Base-by-base conservation (phyloP, 768 basidiomycete genomes). In the Pleurotus tuber-regium region DNA sequence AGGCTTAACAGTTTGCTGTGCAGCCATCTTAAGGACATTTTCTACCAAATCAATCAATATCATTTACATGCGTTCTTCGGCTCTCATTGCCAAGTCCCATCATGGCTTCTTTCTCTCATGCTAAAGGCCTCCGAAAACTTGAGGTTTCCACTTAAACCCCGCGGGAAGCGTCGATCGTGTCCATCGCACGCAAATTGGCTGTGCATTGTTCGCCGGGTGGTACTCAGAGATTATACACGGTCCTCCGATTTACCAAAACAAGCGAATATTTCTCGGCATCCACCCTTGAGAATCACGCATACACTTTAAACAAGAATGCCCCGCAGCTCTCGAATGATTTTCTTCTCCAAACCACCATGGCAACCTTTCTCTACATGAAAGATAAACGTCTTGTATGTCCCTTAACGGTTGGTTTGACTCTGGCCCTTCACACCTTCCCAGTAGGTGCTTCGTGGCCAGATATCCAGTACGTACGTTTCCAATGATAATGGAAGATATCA, bases 111-210 rank as follows among this genome's bases (percentile, higher is more conserved):
- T 16, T n/a, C 16, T 48, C 31, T 35, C 46, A 48, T 31, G 35
- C 31, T 14, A 29, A 35, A 31, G 31, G 29, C 31, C 31, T 48
- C 21, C 31, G 16, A 11, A n/a, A n/a, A n/a, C n/a, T n/a, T n/a
- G n/a, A n/a, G n/a, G 23, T 48, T 35, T 31, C 46, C 46, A 48
- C 46, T 35, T 30, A 48, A 48, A 48, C 46, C 35, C 46, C 46
- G 46, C 46, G 31, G 14, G 46, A 48, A 44, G 21, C 18, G 12
- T 16, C 16, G 14, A 42, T 24, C 40, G 12, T 28, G 43, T 26
- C 12, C 23, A 18, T 48, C 46, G 31, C 31, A 24, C 46, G 19
- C 29, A 38, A 48, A 30, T 28, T 21, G 29, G 31, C 46, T 48
- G 23, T 38, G 35, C 35, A 11, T 33, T 19, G 14, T 31, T 48